Percentiles rank a stretch among this genome's conserved stretches.
phyloP scores from a whole-genome alignment of 768 basidiomycete species.

The Phylloporus rhodoxanthus region DNA sequence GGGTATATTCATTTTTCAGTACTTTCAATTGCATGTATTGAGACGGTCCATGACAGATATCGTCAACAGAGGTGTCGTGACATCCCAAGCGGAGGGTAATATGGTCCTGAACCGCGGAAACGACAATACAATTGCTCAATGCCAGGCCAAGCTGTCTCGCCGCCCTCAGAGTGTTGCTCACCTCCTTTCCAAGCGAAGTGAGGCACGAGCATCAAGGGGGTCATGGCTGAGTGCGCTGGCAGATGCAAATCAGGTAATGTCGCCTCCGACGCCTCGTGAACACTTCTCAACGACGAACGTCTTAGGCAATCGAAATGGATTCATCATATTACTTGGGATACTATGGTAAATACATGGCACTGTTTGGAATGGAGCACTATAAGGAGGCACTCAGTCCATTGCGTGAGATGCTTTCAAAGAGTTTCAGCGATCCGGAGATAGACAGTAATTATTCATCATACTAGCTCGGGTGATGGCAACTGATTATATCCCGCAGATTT shows the following conservation, averaged over 20 bases:
- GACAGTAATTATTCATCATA: background rate
- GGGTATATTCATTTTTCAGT: background rate
- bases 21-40: background rate
- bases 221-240: slow-evolving; percentile 1
- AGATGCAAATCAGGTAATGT: slow-evolving; percentile 4
- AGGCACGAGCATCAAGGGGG: background rate
- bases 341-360: slow-evolving; percentile 1
- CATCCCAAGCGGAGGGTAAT: background rate
- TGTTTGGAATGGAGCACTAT: background rate
- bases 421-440: background rate
- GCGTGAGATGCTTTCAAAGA: background rate
- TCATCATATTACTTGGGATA: background rate
- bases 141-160: background rate
- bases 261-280: background rate
- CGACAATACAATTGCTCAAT: background rate
- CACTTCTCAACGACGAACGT: background rate
- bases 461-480: background rate
- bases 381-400: background rate
- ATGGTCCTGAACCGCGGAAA: background rate
- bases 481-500: slow-evolving; percentile 1
- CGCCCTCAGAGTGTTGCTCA: background rate
- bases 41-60: background rate
- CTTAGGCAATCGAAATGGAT: slow-evolving; percentile 4
- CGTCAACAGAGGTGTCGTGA: background rate
- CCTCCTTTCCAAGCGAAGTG: slow-evolving; percentile 10